Evolutionary conservation across 495 filamentous ascomycete species (phyloP), one percentile per base, ranked within the genome.

Genomic region (Corynascus novoguineensis): DNA sequence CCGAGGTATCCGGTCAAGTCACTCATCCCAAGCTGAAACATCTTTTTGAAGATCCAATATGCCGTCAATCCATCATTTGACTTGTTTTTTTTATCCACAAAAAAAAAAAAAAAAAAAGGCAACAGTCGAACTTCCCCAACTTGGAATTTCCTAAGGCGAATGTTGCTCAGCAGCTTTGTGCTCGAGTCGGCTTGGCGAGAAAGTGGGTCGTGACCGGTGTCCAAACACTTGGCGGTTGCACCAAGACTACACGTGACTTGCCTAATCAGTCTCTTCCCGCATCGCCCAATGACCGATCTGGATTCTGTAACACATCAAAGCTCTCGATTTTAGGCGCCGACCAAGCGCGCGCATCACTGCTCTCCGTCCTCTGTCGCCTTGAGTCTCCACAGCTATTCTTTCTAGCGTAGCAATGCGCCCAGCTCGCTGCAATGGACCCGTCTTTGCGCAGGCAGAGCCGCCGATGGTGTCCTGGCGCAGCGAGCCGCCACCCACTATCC

Each of bases 301-400:
- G 25, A 40, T 21, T n/a, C 9, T 25, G 49, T 47, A 50, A 11
- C 7, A 2, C 40, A n/a, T n/a, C n/a, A n/a, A n/a, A n/a, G n/a
- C n/a, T n/a, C n/a, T n/a, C n/a, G n/a, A 57, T 46, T 63, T 60
- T 69, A 67, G 49, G 62, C 67, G 67, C 67, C 64, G 31, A 31
- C 41, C 63, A 67, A 67, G 67, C 67, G 67, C 67, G 62, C 55
- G 38, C 47, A 40, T 37, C 32, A 2, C 47, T 17, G 1, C 25
- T 46, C 4, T 11, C 8, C 21, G 19, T 25, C 17, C 19, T 15
- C 42, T 27, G 28, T 35, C 44, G 28, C 34, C 34, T 40, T 24
- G 29, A 42, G 24, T 45, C 61, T 47, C 15, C 37, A 9, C 50
- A 53, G 53, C 63, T 63, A 65, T 55, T 63, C 58, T 50, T 58